A percentile compares a stretch with the other conserved stretches of the same genome.
phyloP scores from a whole-genome alignment of 1,284 basidiomycete species.

The Mycosarcoma mackinlayi region DNA sequence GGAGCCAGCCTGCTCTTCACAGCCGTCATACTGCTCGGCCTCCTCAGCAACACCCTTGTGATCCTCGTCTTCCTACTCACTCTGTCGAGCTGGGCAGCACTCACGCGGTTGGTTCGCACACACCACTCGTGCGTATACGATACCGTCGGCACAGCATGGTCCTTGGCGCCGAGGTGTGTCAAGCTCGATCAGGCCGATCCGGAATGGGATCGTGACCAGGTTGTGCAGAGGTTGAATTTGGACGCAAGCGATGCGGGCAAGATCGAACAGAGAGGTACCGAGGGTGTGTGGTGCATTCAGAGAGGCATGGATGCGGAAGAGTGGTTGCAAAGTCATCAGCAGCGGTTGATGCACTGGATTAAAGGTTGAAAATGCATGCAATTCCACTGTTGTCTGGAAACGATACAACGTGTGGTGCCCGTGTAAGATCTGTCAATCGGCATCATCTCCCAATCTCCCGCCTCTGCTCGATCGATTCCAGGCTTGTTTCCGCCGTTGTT shows the following conservation, averaged over 20 bases:
- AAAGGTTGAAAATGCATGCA: not conserved
- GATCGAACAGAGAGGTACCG: conserved; percentile 74
- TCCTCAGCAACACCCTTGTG: conserved; percentile 79
- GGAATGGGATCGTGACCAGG: conserved; percentile 10
- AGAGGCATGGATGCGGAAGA: conserved; percentile 69
- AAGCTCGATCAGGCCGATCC: conserved; percentile 3
- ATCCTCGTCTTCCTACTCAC: conserved; percentile 84
- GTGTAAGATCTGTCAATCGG: conserved; percentile 13
- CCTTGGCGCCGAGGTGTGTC: conserved; percentile 28
- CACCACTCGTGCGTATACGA: conserved; percentile 23
- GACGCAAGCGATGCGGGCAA: not conserved
- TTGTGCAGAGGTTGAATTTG: not conserved
- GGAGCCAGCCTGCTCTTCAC: not conserved
- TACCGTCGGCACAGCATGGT: conserved; percentile 29
- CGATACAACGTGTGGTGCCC: not conserved
- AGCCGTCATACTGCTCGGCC: not conserved
- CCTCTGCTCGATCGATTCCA: conserved; percentile 49
- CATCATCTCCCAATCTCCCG: conserved; percentile 46
- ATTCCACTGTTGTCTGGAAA: not conserved
- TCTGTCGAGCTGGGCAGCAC: conserved; percentile 72
- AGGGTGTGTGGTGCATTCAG: conserved; percentile 71
- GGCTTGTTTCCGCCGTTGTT: conserved; percentile 8
- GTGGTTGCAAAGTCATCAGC: conserved; percentile 19
- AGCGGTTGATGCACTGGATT: conserved; percentile 21
- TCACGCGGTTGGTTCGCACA: conserved; percentile 20